Percentiles rank a stretch among this genome's conserved stretches.
Conservation (phyloP, 164 flowering plant genomes). For the Dillenia turbinata region DNA sequence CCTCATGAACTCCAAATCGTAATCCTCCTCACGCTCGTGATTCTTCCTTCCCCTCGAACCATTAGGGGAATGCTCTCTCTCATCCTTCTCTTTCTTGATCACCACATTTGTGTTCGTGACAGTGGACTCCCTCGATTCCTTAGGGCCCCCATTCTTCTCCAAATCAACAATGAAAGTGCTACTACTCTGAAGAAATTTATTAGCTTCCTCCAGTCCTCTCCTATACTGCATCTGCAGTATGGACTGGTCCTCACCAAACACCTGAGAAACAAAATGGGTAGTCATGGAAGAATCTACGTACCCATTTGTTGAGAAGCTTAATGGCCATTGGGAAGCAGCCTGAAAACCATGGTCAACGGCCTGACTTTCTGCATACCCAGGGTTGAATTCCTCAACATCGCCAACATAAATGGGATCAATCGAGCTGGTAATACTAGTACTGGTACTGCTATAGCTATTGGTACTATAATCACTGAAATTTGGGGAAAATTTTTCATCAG, state of each 20-base stretch:
- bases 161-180: slow-evolving; percentile 25
- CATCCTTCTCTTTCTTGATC: slow-evolving; percentile 20
- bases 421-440: slow-evolving; percentile 5
- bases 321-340: too few relatives aligned
- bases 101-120: background rate
- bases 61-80: slow-evolving; percentile 16
- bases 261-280: slow-evolving; percentile 19
- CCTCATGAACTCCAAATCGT: slow-evolving; percentile 31
- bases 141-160: slow-evolving; percentile 15
- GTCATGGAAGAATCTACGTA: slow-evolving; percentile 8
- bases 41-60: slow-evolving; percentile 34
- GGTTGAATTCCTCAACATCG: slow-evolving; percentile 18
- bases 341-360: too few relatives aligned
- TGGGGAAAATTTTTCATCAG: slow-evolving; percentile 16
- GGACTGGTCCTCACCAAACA: slow-evolving; percentile 28
- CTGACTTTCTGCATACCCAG: slow-evolving; percentile 3
- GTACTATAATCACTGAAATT: slow-evolving; percentile 22
- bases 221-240: slow-evolving; percentile 21
- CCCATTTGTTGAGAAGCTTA: background rate
- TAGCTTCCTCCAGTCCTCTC: slow-evolving; percentile 49
- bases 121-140: slow-evolving; percentile 8
- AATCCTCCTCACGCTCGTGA: slow-evolving; percentile 27
- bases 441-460: slow-evolving; percentile 9
- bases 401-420: slow-evolving; percentile 14
- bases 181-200: slow-evolving; percentile 38